Percentiles rank a stretch among this genome's conserved stretches.
phyloP scores from a whole-genome alignment of 371 early-diverging fungal species.

The Apophysomyces variabilis region DNA sequence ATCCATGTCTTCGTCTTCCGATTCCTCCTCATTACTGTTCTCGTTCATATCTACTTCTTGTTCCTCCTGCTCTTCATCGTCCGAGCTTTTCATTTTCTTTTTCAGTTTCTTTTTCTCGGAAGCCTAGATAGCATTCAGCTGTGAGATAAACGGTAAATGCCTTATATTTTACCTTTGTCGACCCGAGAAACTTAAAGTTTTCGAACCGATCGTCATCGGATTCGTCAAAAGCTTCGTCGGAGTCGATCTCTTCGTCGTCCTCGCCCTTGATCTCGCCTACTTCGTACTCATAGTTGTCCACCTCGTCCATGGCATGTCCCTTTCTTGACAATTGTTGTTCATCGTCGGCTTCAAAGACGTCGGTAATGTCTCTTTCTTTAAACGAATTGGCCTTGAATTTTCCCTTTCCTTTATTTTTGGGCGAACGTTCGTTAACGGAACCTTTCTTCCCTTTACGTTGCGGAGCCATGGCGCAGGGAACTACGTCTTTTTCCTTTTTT shows the following conservation, averaged over 20 bases:
- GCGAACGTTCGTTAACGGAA: not conserved
- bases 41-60: constrained; percentile 54
- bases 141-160: not conserved
- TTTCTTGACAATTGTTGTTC: constrained; percentile 54
- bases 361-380: constrained; percentile 16
- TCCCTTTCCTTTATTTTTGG: not conserved
- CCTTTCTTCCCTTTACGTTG: constrained; percentile 3
- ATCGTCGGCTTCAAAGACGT: constrained; percentile 64
- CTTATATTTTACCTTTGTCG: constrained; percentile 25
- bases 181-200: constrained; percentile 62
- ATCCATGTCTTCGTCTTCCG: constrained; percentile 59
- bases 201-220: constrained; percentile 86
- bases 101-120: constrained; percentile 40
- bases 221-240: constrained; percentile 88
- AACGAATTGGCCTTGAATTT: not conserved
- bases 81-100: constrained; percentile 19
- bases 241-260: constrained; percentile 94
- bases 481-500: no score
- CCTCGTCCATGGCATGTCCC: constrained; percentile 70
- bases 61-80: constrained; percentile 28
- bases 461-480: constrained; percentile 9
- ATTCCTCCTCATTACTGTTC: constrained; percentile 55
- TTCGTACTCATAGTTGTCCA: constrained; percentile 78
- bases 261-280: constrained; percentile 74
- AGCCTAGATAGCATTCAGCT: constrained; percentile 9